Evolutionary conservation across 257 asterid species (phyloP).

Genomic region (Lycium ferocissimum): DNA sequence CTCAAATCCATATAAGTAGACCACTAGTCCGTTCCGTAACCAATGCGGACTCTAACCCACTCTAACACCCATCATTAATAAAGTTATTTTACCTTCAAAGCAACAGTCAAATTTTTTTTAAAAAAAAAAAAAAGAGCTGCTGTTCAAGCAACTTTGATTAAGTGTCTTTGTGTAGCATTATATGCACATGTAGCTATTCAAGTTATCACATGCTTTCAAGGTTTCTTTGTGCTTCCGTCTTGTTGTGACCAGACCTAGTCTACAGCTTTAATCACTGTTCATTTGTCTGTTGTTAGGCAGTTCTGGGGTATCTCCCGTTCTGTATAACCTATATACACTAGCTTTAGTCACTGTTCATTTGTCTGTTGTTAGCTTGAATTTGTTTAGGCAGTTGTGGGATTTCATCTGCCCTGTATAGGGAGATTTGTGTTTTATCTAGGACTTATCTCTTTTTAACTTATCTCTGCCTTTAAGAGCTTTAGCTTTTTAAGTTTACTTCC

Average conservation of each 20-base stretch:
- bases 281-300: background rate
- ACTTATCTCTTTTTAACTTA: background rate
- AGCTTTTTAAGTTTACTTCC: background rate
- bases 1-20: too few relatives aligned
- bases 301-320: background rate
- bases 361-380: background rate
- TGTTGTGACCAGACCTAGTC: background rate
- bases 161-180: background rate
- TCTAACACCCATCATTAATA: background rate
- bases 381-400: background rate
- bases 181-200: background rate
- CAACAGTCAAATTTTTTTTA: background rate
- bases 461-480: background rate
- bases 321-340: background rate
- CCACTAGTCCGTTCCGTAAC: too few relatives aligned
- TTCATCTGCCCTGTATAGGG: background rate
- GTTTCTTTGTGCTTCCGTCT: background rate
- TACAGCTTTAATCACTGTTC: slow-evolving; percentile 17
- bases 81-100: background rate
- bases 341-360: background rate
- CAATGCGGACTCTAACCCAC: too few relatives aligned
- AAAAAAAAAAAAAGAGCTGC: background rate
- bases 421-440: background rate
- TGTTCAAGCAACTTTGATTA: background rate
- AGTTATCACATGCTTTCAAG: slow-evolving; percentile 12